Base-by-base conservation (phyloP, 345 rosid genomes). In the Eucalyptus albens region DNA sequence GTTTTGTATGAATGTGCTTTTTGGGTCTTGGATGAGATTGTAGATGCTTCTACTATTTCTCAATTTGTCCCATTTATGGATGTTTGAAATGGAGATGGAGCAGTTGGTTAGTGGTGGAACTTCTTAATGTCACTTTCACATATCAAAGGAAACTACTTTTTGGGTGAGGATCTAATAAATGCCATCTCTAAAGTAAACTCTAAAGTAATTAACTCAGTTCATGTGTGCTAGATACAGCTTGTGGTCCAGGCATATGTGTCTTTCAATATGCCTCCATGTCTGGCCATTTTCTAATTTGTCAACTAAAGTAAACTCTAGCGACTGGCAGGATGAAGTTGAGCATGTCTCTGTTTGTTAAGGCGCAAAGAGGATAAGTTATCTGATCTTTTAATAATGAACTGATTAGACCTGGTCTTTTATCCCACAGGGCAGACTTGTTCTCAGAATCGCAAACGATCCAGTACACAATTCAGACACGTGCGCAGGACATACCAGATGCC, bases 391-490 rank as follows among this genome's bases (percentile, higher is more conserved):
- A 88, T 90, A 33, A 40, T 90, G 80, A 86, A 67, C 60, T 89
- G 59, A 51, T 88, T 90, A 87, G 51, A 50, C 81, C 45, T 19
- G 88, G 55, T 37, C n/a, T 81, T 87, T 89, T 62, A 88, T 90
- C 89, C 49, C 93, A 91, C 97, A 97, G 99, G 98, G 97, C 99
- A 55, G 95, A 86, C 87, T 93, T 96, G 94, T 94, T 93, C 87
- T 95, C 99, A 6, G 99, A 97, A 91, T 96, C 99, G 50, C 94
- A 97, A 89, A 93, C 96, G 86, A 97, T 98, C 90, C 88, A 95
- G 65, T 91, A 89, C 86, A 93, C 97, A 42, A 97, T 98, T 72
- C 92, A 96, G 86, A 89, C 92, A 27, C 94, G 92, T 93, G 95
- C 99, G 44, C 90, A 90, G 82, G 97, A 94, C 45, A 96, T 97